A percentile compares a stretch with the other conserved stretches of the same genome.
Evolutionary conservation across 345 rosid species (phyloP).

Genomic region (Eucalyptus tenuipes): DNA sequence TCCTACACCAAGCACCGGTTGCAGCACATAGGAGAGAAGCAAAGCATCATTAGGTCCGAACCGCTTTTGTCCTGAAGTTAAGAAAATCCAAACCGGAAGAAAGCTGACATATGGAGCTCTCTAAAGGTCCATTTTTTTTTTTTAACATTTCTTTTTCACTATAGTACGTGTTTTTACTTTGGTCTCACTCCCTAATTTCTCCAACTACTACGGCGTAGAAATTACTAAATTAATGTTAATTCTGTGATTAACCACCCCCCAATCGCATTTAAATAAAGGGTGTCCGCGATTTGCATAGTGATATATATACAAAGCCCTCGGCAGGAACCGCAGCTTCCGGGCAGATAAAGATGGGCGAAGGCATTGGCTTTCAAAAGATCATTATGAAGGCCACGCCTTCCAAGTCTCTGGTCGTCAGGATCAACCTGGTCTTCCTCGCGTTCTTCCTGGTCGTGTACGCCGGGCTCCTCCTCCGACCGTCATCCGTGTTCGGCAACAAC

Average conservation of each 20-base stretch:
- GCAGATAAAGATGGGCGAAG: background rate
- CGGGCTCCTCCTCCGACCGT: slow-evolving; percentile 47
- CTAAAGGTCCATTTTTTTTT: background rate
- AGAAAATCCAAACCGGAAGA: slow-evolving; percentile 5
- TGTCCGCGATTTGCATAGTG: background rate
- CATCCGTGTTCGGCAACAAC: background rate
- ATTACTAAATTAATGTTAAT: background rate
- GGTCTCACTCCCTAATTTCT: slow-evolving; percentile 7
- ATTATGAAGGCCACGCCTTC: slow-evolving; percentile 51
- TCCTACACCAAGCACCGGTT: background rate
- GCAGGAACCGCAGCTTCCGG: background rate
- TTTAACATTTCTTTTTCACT: background rate
- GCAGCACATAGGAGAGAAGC: background rate
- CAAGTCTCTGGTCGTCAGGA: slow-evolving; percentile 44
- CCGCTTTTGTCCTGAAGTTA: slow-evolving; percentile 14
- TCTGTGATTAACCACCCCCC: background rate
- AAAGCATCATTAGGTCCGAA: slow-evolving; percentile 1
- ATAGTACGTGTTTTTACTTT: background rate
- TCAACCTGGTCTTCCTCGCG: slow-evolving; percentile 51
- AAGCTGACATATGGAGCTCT: slow-evolving; percentile 33
- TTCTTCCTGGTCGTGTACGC: slow-evolving; percentile 49
- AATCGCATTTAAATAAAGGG: background rate
- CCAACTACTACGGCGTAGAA: slow-evolving; percentile 15
- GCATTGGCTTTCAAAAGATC: slow-evolving; percentile 13
- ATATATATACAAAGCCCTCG: background rate